A percentile compares a stretch with the other conserved stretches of the same genome.
phyloP scores from a whole-genome alignment of 2,329 filamentous ascomycete genomes.

The Domatiomyces globalis region DNA sequence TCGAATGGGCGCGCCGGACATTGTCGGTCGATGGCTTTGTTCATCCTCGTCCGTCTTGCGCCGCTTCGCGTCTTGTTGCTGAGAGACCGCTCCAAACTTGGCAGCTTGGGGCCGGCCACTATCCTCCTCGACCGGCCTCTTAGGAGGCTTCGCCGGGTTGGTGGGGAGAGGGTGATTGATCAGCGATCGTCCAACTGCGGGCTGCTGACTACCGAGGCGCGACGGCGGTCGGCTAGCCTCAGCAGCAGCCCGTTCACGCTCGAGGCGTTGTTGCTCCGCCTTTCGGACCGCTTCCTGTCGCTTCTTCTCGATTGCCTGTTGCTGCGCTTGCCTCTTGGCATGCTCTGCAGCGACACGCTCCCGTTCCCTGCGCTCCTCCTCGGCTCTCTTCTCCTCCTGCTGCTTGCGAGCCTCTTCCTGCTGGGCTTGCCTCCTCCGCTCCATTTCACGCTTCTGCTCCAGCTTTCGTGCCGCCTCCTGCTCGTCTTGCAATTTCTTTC shows the following conservation, averaged over 20 bases:
- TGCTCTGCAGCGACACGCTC: slow-evolving; percentile 40
- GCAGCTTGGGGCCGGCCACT: slow-evolving; percentile 36
- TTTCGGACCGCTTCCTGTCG: slow-evolving; percentile 32
- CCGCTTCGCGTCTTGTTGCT: slow-evolving; percentile 63
- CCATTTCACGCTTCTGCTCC: slow-evolving; percentile 66
- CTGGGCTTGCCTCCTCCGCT: slow-evolving; percentile 55
- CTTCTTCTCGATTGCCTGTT: slow-evolving; percentile 41
- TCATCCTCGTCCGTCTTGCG: slow-evolving; percentile 59
- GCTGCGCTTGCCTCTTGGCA: slow-evolving; percentile 40
- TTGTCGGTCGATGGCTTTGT: slow-evolving; percentile 50
- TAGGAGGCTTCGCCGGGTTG: slow-evolving; percentile 57
- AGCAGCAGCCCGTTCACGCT: slow-evolving; percentile 13
- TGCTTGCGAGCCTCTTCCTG: slow-evolving; percentile 46
- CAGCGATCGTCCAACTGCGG: slow-evolving; percentile 44
- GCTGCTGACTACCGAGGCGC: slow-evolving; percentile 26
- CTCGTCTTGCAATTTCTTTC: slow-evolving; percentile 71
- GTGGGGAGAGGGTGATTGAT: slow-evolving; percentile 45
- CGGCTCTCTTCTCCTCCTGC: slow-evolving; percentile 46
- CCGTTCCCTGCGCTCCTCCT: slow-evolving; percentile 34
- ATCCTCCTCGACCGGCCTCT: slow-evolving; percentile 51
- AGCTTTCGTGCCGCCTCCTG: slow-evolving; percentile 63
- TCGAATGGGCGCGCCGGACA: slow-evolving; percentile 63
- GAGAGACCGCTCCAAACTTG: slow-evolving; percentile 37
- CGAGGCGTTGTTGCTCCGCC: slow-evolving; percentile 28
- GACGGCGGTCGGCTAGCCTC: slow-evolving; percentile 38